These are phyloP conservation scores for Apiotrichum laibachii DNA, from an alignment of 1,284 basidiomycete species.

Conservation along the genomic window DNA sequence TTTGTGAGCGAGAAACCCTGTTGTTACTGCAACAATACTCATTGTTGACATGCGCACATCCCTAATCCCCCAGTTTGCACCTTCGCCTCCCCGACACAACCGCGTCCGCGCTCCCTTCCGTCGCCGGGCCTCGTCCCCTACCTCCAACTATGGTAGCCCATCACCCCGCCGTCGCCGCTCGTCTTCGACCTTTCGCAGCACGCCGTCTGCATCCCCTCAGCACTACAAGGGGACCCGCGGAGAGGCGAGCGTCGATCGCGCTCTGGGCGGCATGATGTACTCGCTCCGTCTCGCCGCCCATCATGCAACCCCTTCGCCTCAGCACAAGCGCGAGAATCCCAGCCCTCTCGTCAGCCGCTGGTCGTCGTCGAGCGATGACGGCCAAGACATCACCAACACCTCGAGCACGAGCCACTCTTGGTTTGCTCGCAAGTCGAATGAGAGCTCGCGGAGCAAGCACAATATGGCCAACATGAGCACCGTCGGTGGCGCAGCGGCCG, in stretches of 20 bases:
- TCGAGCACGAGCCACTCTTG: neutral
- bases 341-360: conserved; percentile 3
- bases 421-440: conserved; percentile 4
- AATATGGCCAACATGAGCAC: neutral
- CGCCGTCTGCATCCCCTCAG: conserved; percentile 4
- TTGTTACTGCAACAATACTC: neutral
- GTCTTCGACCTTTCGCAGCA: neutral
- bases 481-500: neutral
- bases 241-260: conserved; percentile 9
- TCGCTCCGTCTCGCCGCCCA: conserved; percentile 5
- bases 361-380: conserved; percentile 5
- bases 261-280: conserved; percentile 5
- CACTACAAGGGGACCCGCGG: conserved; percentile 7
- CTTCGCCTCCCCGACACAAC: neutral
- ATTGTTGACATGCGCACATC: neutral
- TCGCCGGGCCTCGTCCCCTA: neutral
- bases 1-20: neutral
- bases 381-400: neutral
- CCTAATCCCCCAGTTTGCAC: neutral
- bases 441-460: conserved; percentile 1
- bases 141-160: neutral
- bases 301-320: neutral
- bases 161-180: neutral
- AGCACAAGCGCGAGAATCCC: neutral
- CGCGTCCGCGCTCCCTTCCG: conserved; percentile 2